These are phyloP conservation scores for Tetramitus jugosus DNA, from an alignment of 208 protist species.

Conservation along the genomic window DNA sequence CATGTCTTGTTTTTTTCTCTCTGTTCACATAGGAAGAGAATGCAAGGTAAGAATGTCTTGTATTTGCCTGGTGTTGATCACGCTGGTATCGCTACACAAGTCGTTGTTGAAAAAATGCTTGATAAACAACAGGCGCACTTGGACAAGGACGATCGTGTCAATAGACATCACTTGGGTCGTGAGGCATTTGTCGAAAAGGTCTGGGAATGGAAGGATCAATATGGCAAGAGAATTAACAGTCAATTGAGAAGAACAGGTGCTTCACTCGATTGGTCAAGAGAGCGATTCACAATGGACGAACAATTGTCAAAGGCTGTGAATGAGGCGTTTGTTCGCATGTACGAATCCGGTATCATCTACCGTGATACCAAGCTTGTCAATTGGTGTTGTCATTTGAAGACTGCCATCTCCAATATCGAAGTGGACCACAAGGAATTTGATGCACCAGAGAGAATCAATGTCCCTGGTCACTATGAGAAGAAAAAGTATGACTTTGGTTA, in stretches of 20 bases:
- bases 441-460: conserved; percentile 35
- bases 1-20: conserved; percentile 23
- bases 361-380: conserved; percentile 96
- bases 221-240: conserved; percentile 79
- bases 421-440: conserved; percentile 78
- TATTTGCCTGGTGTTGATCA: conserved; percentile 99
- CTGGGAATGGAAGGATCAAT: conserved; percentile 96
- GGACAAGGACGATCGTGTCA: conserved; percentile 60
- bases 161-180: conserved; percentile 87
- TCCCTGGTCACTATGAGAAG: conserved; percentile 65
- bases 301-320: conserved; percentile 75
- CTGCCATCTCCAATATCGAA: conserved; percentile 99
- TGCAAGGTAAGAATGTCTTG: conserved; percentile 90
- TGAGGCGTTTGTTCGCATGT: conserved; percentile 91
- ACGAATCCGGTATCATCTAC: conserved; percentile 91
- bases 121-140: no score
- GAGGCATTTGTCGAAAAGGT: conserved; percentile 91
- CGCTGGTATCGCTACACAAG: conserved; percentile 98
- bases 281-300: conserved; percentile 98
- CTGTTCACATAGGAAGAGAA: conserved; percentile 60
- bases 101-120: conserved; percentile 97
- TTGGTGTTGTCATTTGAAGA: conserved; percentile 96
- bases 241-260: conserved; percentile 91
- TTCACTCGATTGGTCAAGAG: conserved; percentile 96
- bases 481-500: conserved; percentile 84